These are phyloP conservation scores for Apiospora aurea DNA, from an alignment of 2,329 filamentous ascomycete genomes.

Conservation along the genomic window DNA sequence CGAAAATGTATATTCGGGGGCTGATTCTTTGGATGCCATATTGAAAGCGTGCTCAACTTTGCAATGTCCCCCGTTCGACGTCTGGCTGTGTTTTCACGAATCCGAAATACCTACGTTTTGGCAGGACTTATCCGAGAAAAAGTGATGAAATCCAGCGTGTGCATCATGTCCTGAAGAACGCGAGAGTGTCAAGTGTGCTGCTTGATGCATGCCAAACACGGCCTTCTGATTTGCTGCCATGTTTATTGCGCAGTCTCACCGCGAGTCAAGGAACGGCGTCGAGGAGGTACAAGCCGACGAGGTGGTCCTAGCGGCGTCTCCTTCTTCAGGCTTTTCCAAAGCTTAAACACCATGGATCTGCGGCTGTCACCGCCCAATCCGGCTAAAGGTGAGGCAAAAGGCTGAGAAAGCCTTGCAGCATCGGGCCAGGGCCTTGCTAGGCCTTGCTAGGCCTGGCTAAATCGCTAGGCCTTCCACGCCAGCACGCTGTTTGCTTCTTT, in stretches of 20 bases:
- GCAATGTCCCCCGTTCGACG: too few relatives aligned
- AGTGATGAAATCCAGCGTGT: too few relatives aligned
- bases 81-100: not conserved
- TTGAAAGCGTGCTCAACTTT: too few relatives aligned
- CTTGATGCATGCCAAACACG: not conserved
- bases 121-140: too few relatives aligned
- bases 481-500: too few relatives aligned
- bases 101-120: too few relatives aligned
- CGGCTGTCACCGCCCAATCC: not conserved
- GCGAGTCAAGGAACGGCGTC: conserved; percentile 9
- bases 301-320: not conserved
- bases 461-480: not conserved
- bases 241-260: not conserved
- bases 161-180: too few relatives aligned
- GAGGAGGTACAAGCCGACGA: not conserved
- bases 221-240: conserved; percentile 9
- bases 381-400: conserved; percentile 23
- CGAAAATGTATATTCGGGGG: too few relatives aligned
- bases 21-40: too few relatives aligned
- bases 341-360: conserved; percentile 14
- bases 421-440: not conserved
- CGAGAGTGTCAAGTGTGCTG: too few relatives aligned
- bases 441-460: not conserved
- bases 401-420: conserved; percentile 20
- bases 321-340: conserved; percentile 18